Evolutionary conservation across 75 land plant genomes (phyloP), one percentile per base, ranked within the genome.

Genomic region (Gnetum montanum): DNA sequence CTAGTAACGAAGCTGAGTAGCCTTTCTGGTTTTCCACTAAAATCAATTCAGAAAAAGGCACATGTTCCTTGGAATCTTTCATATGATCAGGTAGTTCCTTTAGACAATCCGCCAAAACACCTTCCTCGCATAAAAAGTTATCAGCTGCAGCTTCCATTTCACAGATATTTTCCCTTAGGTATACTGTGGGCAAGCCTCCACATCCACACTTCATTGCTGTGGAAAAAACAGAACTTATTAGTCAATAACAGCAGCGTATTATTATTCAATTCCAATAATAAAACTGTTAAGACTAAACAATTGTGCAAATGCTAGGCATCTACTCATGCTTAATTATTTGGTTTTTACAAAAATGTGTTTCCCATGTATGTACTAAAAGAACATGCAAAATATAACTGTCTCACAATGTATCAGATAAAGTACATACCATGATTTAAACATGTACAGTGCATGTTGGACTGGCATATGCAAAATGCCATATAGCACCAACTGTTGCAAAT

Each of bases 371-470:
- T n/a, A n/a, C n/a, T n/a, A n/a, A n/a, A 33, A 53, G 55, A 53
- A 34, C 3, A 20, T 22, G 12, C 13, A 10, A 53, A 13, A 50
- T 18, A 31, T n/a, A n/a, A n/a, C n/a, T n/a, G n/a, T n/a, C n/a
- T n/a, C n/a, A n/a, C n/a, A n/a, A 8, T 8, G 20, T 31, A 0
- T 4, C 18, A 34, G 18, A 19, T 25, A 45, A 27, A 58, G 43
- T 13, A 26, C 56, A 50, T 83, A 90, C 96, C 92, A 77, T 90
- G 96, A 35, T 67, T 80, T 46, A 90, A 73, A 61, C 96, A 90
- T n/a, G 74, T 75, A 20, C 84, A 77, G 34, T 83, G 73, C 64
- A 52, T 22, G 36, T 33, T 61, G 61, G 88, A 83, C 29, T 49
- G 51, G 70, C 96, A 90, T 33, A 62, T 80, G 8, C 82, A 30